Base-by-base conservation (phyloP, 1,139 yeast genomes). In the Hyphopichia wangnamkhiaoensis region DNA sequence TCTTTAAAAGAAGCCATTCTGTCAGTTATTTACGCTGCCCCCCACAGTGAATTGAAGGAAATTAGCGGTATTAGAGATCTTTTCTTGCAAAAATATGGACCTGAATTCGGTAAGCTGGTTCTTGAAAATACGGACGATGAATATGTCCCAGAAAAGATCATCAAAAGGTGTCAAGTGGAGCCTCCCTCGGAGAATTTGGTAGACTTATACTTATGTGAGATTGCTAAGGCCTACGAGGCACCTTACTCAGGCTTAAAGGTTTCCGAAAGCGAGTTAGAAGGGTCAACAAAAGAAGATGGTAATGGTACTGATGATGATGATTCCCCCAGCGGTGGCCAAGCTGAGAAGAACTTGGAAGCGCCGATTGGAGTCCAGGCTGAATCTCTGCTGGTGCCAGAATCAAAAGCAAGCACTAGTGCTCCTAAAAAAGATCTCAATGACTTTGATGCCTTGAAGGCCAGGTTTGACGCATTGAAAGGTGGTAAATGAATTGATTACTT, bases 31-130 rank as follows among this genome's bases (percentile, higher is more conserved):
- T 88, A 76, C 55, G 71, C 91, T 3, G 82, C 93, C 0, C 77
- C 82, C 12, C 79, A 82, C 47, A 77, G 93, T 1, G 96, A 88
- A 49, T 71, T 89, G 40, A 86, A 84, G 54, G 97, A 90, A 55
- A 58, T 90, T 43, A 59, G 58, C 3, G 71, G 70, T 19, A 70
- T 88, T 30, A 71, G 82, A 37, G 96, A 89, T 21, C 50, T 85
- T 15, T 65, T 90, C 39, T 65, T 77, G 1, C 69, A 67, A 41
- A 81, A 82, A 52, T 86, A 80, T 59, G 95, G 95, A 5, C 48
- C 52, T 7, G 80, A 74, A 35, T 84, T 82, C 58, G 78, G 80
- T n/a, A 71, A 72, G 38, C 69, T 67, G 6, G 90, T 90, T 0
- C 41, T 80, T 18, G 89, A 81, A 1, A 84, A 84, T 47, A 45